Percentiles rank a stretch among this genome's conserved stretches.
Evolutionary conservation across 2,329 filamentous ascomycete species (phyloP).

Genomic region (Pezicula radicicola): DNA sequence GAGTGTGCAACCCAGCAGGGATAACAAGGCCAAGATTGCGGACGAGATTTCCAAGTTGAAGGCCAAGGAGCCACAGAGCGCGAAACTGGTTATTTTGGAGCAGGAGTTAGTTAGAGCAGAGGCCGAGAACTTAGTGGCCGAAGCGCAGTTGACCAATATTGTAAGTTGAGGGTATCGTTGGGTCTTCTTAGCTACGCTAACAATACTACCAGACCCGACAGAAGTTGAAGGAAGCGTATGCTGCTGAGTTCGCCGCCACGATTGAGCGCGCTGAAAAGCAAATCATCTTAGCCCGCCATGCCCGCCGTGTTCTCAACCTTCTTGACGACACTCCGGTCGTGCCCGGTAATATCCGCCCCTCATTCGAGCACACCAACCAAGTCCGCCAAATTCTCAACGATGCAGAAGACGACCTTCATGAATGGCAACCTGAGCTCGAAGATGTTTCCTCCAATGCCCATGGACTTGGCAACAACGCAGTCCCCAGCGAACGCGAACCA

Average conservation of each 20-base stretch:
- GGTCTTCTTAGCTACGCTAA: conserved; percentile 1
- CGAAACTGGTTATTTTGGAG: conserved; percentile 79
- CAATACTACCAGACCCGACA: conserved; percentile 68
- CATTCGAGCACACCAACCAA: conserved; percentile 63
- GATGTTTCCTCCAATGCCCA: conserved; percentile 20
- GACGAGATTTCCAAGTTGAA: conserved; percentile 93
- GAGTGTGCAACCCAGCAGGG: conserved; percentile 88
- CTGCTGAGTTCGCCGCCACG: conserved; percentile 80
- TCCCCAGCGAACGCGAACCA: not conserved
- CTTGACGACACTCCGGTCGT: conserved; percentile 89
- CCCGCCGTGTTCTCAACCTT: conserved; percentile 76
- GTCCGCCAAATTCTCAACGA: conserved; percentile 88
- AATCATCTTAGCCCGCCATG: conserved; percentile 88
- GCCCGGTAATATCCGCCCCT: conserved; percentile 73
- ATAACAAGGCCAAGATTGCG: conserved; percentile 80
- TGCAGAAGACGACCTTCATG: conserved; percentile 81
- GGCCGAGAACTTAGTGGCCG: conserved; percentile 92
- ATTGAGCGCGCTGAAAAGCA: conserved; percentile 98
- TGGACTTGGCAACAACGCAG: conserved; percentile 7
- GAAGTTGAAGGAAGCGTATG: conserved; percentile 94
- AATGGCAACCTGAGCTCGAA: conserved; percentile 53
- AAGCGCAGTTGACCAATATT: conserved; percentile 93
- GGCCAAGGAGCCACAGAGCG: conserved; percentile 84
- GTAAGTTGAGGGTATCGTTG: conserved; percentile 47
- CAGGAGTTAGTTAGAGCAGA: conserved; percentile 96